Percentiles rank a stretch among this genome's conserved stretches.
phyloP scores from a whole-genome alignment of 441 rosid genomes.

The Sinapis alba region DNA sequence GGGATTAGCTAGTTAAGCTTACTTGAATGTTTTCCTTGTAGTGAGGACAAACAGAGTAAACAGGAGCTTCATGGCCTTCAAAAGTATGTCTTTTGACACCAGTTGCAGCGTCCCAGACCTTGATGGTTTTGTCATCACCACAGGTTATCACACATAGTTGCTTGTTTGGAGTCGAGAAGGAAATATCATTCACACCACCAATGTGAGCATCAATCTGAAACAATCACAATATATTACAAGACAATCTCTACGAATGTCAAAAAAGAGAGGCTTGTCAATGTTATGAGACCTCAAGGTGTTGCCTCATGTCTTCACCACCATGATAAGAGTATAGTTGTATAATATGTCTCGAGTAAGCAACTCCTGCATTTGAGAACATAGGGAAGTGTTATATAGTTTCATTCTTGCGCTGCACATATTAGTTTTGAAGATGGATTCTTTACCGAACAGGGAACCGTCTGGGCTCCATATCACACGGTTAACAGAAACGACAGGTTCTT shows the following conservation, averaged over 20 bases:
- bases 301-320: conserved; percentile 71
- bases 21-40: conserved; percentile 92
- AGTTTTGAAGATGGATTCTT: conserved; percentile 27
- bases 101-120: conserved; percentile 89
- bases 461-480: conserved; percentile 92
- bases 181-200: conserved; percentile 91
- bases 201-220: conserved; percentile 89
- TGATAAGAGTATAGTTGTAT: conserved; percentile 83
- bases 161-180: conserved; percentile 85
- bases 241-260: conserved; percentile 2
- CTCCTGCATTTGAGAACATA: conserved; percentile 54
- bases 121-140: conserved; percentile 90
- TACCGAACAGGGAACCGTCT: conserved; percentile 86
- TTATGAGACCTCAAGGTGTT: conserved; percentile 72
- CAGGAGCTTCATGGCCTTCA: conserved; percentile 95
- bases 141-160: conserved; percentile 89
- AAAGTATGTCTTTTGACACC: conserved; percentile 67
- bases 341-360: conserved; percentile 82
- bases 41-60: conserved; percentile 89
- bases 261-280: conserved; percentile 27
- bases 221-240: conserved; percentile 22
- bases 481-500: conserved; percentile 77
- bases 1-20: conserved; percentile 12
- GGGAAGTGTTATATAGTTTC: conserved; percentile 27
- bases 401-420: conserved; percentile 18